Evolutionary conservation across 2,329 filamentous ascomycete species (phyloP), one percentile per base, ranked within the genome.

Genomic region (Byssoonygena ceratinophila): DNA sequence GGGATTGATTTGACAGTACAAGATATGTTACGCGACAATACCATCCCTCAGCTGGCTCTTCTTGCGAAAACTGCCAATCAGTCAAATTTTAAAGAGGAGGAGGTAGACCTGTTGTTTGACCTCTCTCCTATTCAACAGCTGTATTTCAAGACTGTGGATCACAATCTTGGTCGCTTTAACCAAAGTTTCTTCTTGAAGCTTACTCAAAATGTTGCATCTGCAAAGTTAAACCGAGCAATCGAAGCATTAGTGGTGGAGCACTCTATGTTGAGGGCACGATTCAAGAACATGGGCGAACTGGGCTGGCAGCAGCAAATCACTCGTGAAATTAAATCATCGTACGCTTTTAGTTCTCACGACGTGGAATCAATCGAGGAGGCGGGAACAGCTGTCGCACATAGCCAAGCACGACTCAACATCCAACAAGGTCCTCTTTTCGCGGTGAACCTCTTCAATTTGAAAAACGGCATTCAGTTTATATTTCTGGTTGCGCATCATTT

Each of bases 361-460:
- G 23, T 43, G 2, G 40, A 27, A 43, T 27, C 23, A 25, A 43
- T 43, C 2, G 23, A 43, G 23, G 40, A 43, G 14, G 34, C 34
- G n/a, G 14, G 14, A 37, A 4, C 0, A 57, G 57, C 14, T 59
- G 34, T 69, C 23, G 57, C 60, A 0, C 55, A 63, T 1, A 68
- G 65, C 46, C 67, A 69, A 51, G 57, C 57, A 2, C 61, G 58
- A 23, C 66, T 71, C 41, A 62, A 68, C 53, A 63, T 61, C 32
- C 61, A 69, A 16, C 56, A 62, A 16, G 68, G 68, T 0, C 68
- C 73, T 1, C 58, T 73, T 0, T 60, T 76, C 25, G 68, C 68
- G 0, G 63, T 71, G 2, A 70, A 75, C 50, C 55, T 74, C 11
- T 70, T 75, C 54, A 57, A 66, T 4, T 54, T 69, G 1, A 56